phyloP scores from a whole-genome alignment of 176 grass and related monocot species.

The Oryza coarctata region DNA sequence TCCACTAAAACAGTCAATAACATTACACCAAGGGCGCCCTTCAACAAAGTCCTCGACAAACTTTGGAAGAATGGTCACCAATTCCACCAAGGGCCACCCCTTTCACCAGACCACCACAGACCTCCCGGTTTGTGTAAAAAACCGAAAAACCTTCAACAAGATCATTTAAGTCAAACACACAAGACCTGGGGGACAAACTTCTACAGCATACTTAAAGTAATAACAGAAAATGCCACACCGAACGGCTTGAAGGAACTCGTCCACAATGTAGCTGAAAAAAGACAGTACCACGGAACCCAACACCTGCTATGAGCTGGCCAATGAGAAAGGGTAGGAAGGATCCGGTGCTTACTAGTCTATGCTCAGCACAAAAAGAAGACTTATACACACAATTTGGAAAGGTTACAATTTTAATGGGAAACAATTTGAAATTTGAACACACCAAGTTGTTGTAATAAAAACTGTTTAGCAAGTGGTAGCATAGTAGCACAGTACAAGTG shows the following conservation, averaged over 20 bases:
- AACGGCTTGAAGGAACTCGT: background rate
- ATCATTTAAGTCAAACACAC: conserved; percentile 90
- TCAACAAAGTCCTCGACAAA: conserved; percentile 92
- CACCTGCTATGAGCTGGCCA: background rate
- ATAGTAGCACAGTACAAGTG: background rate
- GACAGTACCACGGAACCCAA: background rate
- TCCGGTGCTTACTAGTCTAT: background rate
- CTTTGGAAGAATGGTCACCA: conserved; percentile 85
- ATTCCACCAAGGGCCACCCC: conserved; percentile 87
- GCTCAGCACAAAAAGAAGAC: background rate
- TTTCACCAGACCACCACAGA: conserved; percentile 95
- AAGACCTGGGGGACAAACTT: conserved; percentile 50
- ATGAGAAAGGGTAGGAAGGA: background rate
- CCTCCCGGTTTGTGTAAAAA: conserved; percentile 88
- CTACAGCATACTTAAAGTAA: conserved; percentile 43
- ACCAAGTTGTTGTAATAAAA: background rate
- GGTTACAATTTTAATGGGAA: background rate
- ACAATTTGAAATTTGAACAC: background rate
- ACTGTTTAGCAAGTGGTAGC: background rate
- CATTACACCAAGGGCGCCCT: conserved; percentile 85
- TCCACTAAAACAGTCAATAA: conserved; percentile 71
- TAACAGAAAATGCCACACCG: conserved; percentile 21
- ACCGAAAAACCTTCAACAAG: conserved; percentile 99
- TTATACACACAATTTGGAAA: background rate
- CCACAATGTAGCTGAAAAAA: conserved; percentile 3